Evolutionary conservation across 2,329 filamentous ascomycete species (phyloP).

Genomic region (Pseudocercospora musae): DNA sequence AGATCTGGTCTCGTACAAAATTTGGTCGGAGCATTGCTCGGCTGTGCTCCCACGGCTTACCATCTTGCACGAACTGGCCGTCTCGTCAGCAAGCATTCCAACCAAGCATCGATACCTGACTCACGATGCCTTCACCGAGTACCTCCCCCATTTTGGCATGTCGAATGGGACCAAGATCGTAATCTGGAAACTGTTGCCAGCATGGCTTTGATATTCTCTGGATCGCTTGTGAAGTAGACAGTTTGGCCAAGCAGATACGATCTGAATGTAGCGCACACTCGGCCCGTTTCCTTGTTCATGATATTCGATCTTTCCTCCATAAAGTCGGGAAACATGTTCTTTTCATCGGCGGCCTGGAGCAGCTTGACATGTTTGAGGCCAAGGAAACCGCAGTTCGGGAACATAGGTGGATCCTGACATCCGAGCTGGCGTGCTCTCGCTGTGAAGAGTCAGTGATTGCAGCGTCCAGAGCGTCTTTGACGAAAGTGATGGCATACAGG

Average conservation of each 20-base stretch:
- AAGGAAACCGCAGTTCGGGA: constrained; percentile 27
- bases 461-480: not conserved
- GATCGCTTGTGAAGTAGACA: constrained; percentile 32
- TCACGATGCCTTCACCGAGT: constrained; percentile 34
- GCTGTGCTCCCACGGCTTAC: constrained; percentile 37
- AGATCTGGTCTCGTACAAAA: constrained; percentile 39
- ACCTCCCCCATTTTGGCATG: constrained; percentile 30
- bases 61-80: constrained; percentile 34
- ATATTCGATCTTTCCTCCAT: constrained; percentile 26
- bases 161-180: constrained; percentile 29
- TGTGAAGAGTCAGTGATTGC: constrained; percentile 12
- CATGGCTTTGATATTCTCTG: constrained; percentile 38
- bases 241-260: constrained; percentile 26
- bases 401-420: constrained; percentile 26
- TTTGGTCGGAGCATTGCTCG: constrained; percentile 38
- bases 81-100: not conserved
- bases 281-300: constrained; percentile 26
- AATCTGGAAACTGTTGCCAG: constrained; percentile 36
- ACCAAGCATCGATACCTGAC: not conserved
- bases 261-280: constrained; percentile 30
- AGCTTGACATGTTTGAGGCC: constrained; percentile 30
- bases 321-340: constrained; percentile 30
- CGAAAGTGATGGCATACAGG: constrained; percentile 4
- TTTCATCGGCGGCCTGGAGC: constrained; percentile 30
- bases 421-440: constrained; percentile 25